Conservation (phyloP, 2,329 filamentous ascomycete species). For the Fusarium cyanostomum region DNA sequence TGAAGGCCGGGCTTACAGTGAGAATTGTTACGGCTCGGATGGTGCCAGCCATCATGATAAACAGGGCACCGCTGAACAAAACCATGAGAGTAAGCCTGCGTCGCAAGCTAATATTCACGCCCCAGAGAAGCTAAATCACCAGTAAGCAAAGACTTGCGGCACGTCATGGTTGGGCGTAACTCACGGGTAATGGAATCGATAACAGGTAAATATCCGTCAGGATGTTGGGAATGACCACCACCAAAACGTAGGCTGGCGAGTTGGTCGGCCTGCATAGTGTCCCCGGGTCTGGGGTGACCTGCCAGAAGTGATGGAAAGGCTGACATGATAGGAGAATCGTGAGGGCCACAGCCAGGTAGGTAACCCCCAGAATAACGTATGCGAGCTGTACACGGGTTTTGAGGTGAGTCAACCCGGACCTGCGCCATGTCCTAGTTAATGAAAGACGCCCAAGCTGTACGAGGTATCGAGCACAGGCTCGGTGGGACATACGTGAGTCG, state of each 20-base stretch:
- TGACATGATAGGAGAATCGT: constrained; percentile 29
- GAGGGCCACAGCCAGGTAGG: constrained; percentile 24
- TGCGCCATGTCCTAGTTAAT: neutral
- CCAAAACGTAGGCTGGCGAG: constrained; percentile 32
- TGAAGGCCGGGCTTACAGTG: constrained; percentile 2
- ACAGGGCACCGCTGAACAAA: constrained; percentile 33
- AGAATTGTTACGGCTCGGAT: constrained; percentile 34
- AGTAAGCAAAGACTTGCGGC: neutral
- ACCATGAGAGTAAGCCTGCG: constrained; percentile 36
- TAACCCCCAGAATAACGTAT: constrained; percentile 26
- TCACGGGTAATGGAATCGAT: constrained; percentile 30
- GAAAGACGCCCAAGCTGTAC: no score
- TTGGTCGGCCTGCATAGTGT: constrained; percentile 31
- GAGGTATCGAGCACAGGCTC: rapidly evolving
- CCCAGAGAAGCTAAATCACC: constrained; percentile 28
- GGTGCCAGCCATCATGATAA: constrained; percentile 38
- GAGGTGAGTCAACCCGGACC: constrained; percentile 32
- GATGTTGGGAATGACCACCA: constrained; percentile 35
- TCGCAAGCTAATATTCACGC: constrained; percentile 35
- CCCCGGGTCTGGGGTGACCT: constrained; percentile 53
- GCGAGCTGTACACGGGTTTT: constrained; percentile 22
- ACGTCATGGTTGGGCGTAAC: neutral
- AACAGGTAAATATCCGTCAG: constrained; percentile 32
- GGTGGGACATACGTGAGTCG: constrained; percentile 43
- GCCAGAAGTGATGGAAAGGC: constrained; percentile 60